Conservation (phyloP, 352 stramenopile genomes). For the Pythium folliculosum region DNA sequence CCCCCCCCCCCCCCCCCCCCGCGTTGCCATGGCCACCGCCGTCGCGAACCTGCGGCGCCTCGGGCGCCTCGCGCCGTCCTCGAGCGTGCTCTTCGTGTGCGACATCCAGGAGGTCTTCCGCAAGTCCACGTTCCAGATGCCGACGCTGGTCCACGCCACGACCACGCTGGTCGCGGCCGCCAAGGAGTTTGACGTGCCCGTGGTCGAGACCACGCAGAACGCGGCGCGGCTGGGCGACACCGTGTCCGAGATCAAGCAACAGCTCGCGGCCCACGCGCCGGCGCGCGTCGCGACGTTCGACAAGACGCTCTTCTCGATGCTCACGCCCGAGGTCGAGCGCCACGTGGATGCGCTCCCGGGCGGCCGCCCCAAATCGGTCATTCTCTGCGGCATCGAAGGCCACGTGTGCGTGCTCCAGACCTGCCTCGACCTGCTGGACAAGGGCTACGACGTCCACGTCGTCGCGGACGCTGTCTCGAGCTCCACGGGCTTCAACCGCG, state of each 20-base stretch:
- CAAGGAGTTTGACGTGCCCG: constrained; percentile 90
- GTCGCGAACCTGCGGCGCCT: constrained; percentile 32
- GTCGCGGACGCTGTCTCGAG: constrained; percentile 95
- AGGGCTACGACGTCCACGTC: constrained; percentile 97
- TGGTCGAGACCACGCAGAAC: constrained; percentile 97
- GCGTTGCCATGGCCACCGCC: not conserved
- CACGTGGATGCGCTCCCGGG: constrained; percentile 60
- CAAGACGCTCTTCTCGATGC: constrained; percentile 99
- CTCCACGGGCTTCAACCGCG: constrained; percentile 86
- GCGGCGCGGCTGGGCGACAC: constrained; percentile 93
- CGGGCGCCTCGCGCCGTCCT: constrained; percentile 60
- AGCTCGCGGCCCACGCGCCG: constrained; percentile 40
- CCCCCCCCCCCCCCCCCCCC: no score
- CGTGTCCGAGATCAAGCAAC: constrained; percentile 69
- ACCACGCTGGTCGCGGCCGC: constrained; percentile 72
- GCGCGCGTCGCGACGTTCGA: constrained; percentile 83
- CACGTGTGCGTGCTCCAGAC: constrained; percentile 97
- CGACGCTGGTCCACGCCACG: constrained; percentile 88
- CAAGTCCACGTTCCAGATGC: constrained; percentile 91
- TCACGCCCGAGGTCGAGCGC: constrained; percentile 90
- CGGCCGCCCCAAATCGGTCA: constrained; percentile 77
- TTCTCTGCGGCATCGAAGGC: constrained; percentile 98
- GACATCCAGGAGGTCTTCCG: constrained; percentile 98
- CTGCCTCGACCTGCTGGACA: constrained; percentile 94
- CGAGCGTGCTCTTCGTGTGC: constrained; percentile 93